Conservation (phyloP, 495 filamentous ascomycete species). For the Staphylotrichum longicolle region DNA sequence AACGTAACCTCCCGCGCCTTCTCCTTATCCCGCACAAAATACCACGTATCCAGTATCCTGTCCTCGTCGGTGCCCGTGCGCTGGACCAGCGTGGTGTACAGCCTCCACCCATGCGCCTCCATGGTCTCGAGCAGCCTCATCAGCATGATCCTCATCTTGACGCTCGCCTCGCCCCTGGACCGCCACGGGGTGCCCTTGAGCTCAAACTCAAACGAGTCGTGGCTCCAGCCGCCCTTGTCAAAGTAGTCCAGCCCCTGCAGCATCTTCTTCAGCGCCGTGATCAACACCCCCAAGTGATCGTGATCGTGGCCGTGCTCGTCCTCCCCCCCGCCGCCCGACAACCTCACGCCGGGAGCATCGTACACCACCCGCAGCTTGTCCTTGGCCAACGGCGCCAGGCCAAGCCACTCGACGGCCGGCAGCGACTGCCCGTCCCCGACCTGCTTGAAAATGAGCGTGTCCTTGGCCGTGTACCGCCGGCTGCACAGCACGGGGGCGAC, state of each 20-base stretch:
- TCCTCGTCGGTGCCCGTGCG: constrained; percentile 23
- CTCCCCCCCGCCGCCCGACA: not conserved
- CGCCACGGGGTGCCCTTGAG: constrained; percentile 23
- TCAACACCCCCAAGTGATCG: constrained; percentile 18
- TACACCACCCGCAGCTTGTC: constrained; percentile 25
- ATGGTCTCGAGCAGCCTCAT: constrained; percentile 23
- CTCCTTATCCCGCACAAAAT: constrained; percentile 19
- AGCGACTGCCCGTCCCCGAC: not conserved
- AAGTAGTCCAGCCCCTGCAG: constrained; percentile 14
- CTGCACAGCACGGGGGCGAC: constrained; percentile 16
- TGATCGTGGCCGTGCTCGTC: not conserved
- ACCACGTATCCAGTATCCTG: constrained; percentile 24
- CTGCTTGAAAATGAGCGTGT: constrained; percentile 24
- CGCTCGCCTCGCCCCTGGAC: constrained; percentile 6
- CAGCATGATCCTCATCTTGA: constrained; percentile 21
- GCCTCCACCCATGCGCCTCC: constrained; percentile 21
- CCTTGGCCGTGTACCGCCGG: constrained; percentile 20
- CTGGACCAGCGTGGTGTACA: constrained; percentile 16
- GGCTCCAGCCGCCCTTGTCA: constrained; percentile 20
- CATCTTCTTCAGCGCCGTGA: constrained; percentile 9
- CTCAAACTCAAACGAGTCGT: constrained; percentile 24
- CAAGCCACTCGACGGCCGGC: constrained; percentile 24
- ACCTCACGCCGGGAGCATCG: constrained; percentile 8
- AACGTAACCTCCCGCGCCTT: too few species aligned
- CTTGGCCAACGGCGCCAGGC: constrained; percentile 1